A percentile compares a stretch with the other conserved stretches of the same genome.
Conservation (phyloP, 371 early-diverging fungal genomes). For the Mortierella sp. region DNA sequence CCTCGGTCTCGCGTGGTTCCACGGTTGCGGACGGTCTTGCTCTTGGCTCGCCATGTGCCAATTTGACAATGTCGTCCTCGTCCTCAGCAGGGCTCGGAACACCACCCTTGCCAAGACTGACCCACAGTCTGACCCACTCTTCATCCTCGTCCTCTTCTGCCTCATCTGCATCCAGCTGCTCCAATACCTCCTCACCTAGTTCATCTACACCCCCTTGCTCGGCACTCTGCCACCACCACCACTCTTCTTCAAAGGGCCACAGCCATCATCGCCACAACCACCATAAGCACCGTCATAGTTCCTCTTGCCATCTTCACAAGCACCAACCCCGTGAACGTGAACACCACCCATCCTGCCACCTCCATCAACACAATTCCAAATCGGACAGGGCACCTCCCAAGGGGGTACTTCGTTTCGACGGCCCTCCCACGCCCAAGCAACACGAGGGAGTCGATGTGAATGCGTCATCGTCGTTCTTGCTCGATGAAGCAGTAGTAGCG, state of each 20-base stretch:
- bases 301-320: conserved; percentile 14
- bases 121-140: conserved; percentile 20
- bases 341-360: conserved; percentile 37
- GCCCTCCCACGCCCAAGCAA: conserved; percentile 5
- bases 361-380: conserved; percentile 24
- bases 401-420: conserved; percentile 4
- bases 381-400: conserved; percentile 17
- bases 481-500: conserved; percentile 3
- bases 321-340: conserved; percentile 25
- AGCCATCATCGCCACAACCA: not conserved
- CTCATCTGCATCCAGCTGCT: conserved; percentile 17
- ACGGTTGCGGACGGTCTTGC: conserved; percentile 8
- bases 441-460: conserved; percentile 6
- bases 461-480: not conserved
- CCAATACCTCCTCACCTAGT: conserved; percentile 47
- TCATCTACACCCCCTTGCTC: conserved; percentile 38
- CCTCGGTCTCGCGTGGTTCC: conserved; percentile 13
- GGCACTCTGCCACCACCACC: conserved; percentile 23
- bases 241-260: conserved; percentile 19
- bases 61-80: conserved; percentile 8
- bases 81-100: conserved; percentile 15
- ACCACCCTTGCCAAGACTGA: conserved; percentile 30
- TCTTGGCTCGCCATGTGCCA: conserved; percentile 32
- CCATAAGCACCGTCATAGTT: conserved; percentile 9
- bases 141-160: conserved; percentile 42